Evolutionary conservation across 2,329 filamentous ascomycete genomes (phyloP), one percentile per base, ranked within the genome.

Genomic region (Paecilomyces dactylethromorphus): DNA sequence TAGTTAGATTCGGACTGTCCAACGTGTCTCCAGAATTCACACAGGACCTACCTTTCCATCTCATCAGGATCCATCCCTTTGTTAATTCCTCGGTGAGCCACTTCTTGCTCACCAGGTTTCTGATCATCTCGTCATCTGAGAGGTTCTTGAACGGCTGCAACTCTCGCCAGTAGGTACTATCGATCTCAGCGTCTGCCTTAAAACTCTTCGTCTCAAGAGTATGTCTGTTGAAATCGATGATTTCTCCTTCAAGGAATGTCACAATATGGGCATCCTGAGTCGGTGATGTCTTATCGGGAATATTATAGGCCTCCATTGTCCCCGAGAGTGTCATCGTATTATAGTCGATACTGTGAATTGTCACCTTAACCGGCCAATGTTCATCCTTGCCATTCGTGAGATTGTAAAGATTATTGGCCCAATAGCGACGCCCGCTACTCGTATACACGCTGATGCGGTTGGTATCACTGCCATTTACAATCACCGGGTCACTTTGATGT

Each of bases 281-380:
- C 18, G 71, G 68, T 0, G 73, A 72, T 8, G 79, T 77, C 58
- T 79, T 79, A 60, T 81, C 76, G 1, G 85, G 85, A 12, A 87
- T 85, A 64, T 88, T 86, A 73, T 86, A 87, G 3, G 86, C 86
- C 71, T 87, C 84, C 86, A 89, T 89, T 7, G 85, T 88, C 3
- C 86, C 86, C 22, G 84, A 83, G 18, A 89, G 71, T 0, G 83
- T 84, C 84, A 88, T 86, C 18, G 75, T 77, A 3, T 78, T 74
- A 65, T 81, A 81, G 69, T 89, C 84, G 53, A 88, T 80, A 18
- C 81, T 76, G 65, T 88, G 84, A 45, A 89, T 82, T 2, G 81
- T 86, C 56, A 89, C 85, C 61, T 85, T 86, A 32, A 89, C 86
- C 6, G 85, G 85, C 86, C 86, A 89, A 52, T 82, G 80, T 64